Percentiles rank a stretch among this genome's conserved stretches.
These are phyloP conservation scores for Haplosporangium gracile DNA, from an alignment of 192 early-diverging fungal species.

Conservation along the genomic window DNA sequence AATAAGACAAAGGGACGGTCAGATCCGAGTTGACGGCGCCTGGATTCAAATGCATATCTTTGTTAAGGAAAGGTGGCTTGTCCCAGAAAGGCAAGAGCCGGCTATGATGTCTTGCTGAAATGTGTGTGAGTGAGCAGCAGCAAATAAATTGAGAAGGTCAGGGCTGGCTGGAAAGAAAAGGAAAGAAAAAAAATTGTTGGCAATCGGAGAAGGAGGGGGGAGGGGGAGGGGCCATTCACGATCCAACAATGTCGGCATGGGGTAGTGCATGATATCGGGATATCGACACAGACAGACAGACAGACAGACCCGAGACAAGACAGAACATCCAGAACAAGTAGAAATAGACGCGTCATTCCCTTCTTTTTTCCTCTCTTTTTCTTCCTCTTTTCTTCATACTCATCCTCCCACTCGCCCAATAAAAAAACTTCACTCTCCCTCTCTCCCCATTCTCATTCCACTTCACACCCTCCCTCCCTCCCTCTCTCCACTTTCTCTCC, in stretches of 20 bases:
- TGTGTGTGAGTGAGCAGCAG: not conserved
- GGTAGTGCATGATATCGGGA: too few relatives aligned
- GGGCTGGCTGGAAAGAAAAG: not conserved
- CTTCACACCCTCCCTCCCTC: not conserved
- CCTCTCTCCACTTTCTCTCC: not conserved
- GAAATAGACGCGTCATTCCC: not conserved
- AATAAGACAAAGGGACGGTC: not conserved
- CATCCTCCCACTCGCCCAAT: not conserved
- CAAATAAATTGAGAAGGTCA: not conserved
- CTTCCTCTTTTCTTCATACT: not conserved
- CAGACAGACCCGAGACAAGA: too few relatives aligned
- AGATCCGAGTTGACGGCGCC: not conserved
- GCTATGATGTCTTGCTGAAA: not conserved
- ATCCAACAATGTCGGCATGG: too few relatives aligned
- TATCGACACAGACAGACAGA: too few relatives aligned
- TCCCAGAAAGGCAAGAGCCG: slow-evolving; percentile 6
- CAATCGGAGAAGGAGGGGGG: not conserved
- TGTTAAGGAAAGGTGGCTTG: not conserved
- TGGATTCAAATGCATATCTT: not conserved
- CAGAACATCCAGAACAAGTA: not conserved
- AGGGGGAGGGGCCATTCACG: not conserved
- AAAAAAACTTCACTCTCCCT: not conserved
- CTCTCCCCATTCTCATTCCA: not conserved
- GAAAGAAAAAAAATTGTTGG: not conserved
- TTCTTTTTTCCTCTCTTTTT: not conserved